Conservation (phyloP, 495 filamentous ascomycete genomes). For the Penicillium lividum region DNA sequence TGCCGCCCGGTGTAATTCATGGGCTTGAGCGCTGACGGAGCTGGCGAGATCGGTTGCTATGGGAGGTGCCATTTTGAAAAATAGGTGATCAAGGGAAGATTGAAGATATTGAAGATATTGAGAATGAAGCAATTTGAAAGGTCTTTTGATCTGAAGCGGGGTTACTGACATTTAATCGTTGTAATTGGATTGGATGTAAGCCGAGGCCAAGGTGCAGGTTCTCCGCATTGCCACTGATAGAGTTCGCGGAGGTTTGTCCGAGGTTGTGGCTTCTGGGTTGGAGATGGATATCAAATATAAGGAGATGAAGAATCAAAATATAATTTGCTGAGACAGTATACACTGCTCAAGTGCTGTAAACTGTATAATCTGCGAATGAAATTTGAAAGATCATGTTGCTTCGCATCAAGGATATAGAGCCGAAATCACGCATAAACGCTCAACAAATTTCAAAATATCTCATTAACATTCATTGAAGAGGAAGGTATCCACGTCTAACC, state of each 20-base stretch:
- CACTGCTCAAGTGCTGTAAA: background rate
- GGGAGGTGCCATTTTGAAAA: conserved; percentile 31
- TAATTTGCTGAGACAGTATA: background rate
- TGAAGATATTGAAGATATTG: background rate
- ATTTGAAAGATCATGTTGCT: background rate
- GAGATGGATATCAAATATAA: background rate
- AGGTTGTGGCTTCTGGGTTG: background rate
- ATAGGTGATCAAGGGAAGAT: background rate
- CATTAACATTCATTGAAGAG: conserved; percentile 2
- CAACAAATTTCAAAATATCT: background rate
- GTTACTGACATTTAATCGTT: background rate
- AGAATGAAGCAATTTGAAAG: background rate
- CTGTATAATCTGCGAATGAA: background rate
- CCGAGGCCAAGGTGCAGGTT: background rate
- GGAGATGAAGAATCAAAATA: background rate
- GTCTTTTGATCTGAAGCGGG: background rate
- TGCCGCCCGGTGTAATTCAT: conserved; percentile 29
- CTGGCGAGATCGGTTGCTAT: conserved; percentile 31
- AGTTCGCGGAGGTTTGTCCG: background rate
- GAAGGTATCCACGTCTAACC: conserved; percentile 15
- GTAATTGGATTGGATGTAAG: conserved; percentile 4
- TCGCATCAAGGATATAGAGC: background rate
- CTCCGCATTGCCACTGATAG: background rate
- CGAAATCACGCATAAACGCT: background rate
- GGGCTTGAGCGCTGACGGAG: conserved; percentile 21